Percentiles rank a stretch among this genome's conserved stretches.
Conservation (phyloP, 371 early-diverging fungal species). For the Actinomortierella ambigua region DNA sequence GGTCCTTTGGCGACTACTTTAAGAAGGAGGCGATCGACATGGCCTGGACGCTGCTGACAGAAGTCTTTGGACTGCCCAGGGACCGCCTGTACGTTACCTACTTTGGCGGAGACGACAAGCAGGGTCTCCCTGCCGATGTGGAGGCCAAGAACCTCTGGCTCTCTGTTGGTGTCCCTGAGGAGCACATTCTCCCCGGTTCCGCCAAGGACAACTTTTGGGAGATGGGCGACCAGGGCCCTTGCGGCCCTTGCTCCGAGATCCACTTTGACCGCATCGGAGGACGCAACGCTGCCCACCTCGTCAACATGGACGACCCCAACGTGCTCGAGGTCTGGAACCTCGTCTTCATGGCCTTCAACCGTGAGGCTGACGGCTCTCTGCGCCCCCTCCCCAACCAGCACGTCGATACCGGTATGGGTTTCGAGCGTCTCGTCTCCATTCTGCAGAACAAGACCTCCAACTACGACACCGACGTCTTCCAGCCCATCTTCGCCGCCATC, state of each 20-base stretch:
- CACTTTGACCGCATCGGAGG: constrained; percentile 99
- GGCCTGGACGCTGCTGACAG: constrained; percentile 96
- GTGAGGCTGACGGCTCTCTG: constrained; percentile 92
- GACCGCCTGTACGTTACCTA: constrained; percentile 98
- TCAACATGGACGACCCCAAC: constrained; percentile 99
- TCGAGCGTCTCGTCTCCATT: constrained; percentile 97
- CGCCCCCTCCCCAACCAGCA: constrained; percentile 95
- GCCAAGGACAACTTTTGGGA: constrained; percentile 99
- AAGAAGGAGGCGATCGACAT: constrained; percentile 94
- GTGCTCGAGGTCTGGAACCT: constrained; percentile 99
- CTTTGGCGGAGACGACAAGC: constrained; percentile 92
- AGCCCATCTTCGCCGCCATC: constrained; percentile 85
- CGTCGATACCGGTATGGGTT: constrained; percentile 99
- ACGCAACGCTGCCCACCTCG: constrained; percentile 93
- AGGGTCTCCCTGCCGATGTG: constrained; percentile 85
- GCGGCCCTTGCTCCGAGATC: constrained; percentile 99
- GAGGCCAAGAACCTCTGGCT: constrained; percentile 97
- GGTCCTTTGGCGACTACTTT: constrained; percentile 99
- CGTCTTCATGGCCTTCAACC: constrained; percentile 99
- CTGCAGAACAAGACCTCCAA: constrained; percentile 97
- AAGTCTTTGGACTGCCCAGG: constrained; percentile 83
- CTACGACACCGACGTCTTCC: constrained; percentile 98
- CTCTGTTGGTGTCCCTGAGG: constrained; percentile 86
- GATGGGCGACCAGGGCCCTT: constrained; percentile 99
- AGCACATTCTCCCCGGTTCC: constrained; percentile 89